Base-by-base conservation (phyloP, 257 asterid genomes). In the Echites panduratus region DNA sequence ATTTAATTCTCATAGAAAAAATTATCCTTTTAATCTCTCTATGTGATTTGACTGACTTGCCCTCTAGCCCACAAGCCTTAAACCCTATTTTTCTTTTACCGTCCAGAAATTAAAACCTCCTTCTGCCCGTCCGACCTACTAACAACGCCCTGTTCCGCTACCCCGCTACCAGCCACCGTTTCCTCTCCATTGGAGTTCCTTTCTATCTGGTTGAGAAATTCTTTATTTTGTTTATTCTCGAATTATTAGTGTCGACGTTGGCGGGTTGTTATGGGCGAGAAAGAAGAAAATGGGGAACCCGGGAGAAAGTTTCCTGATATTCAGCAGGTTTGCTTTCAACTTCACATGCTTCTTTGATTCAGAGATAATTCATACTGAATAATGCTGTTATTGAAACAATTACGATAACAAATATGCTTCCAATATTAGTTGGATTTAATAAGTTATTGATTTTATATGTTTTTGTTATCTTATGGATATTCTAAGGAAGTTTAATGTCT, bases 231-330 rank as follows among this genome's bases (percentile, higher is more conserved):
- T 64, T 12, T 4, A 9, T 63, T 38, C 9, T 32, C 19, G 43
- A 45, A 67, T 17, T 24, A 7, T 50, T 69, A n/a, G n/a, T 40
- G 24, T 40, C 11, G 11, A 11, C 27, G n/a, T 54, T 38, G 45
- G 53, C 57, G 22, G 71, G 61, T 10, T 16, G 72, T 49, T 10
- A 76, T 76, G 80, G 76, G 50, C 29, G 40, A 53, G 72, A 70
- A 62, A 32, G 80, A 64, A 63, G 76, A 70, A 70, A 72, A 72
- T 8, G 63, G 38, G 24, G 67, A 53, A 19, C 20, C 17, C 4
- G 67, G 41, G 35, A 50, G 27, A 47, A 13, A 20, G 20, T 17
- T 52, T 47, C 71, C 24, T 40, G 65, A 68, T 62, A 12, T 41
- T 16, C 41, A 65, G 71, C 50, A 63, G 80, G 80, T 76, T 70